Percentiles rank a stretch among this genome's conserved stretches.
These are phyloP conservation scores for Aleurites moluccanus DNA, from an alignment of 441 rosid genomes.

Conservation along the genomic window DNA sequence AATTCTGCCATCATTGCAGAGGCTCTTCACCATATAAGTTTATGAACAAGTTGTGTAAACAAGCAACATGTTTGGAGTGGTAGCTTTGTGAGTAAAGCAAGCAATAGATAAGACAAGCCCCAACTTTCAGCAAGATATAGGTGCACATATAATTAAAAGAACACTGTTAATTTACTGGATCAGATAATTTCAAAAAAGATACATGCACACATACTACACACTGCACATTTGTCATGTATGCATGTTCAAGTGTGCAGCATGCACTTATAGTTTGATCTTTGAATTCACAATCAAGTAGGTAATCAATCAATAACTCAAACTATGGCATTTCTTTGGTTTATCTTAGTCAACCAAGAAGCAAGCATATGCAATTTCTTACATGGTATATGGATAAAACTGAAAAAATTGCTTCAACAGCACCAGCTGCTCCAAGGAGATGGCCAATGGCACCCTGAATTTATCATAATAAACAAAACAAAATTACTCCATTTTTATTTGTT, in stretches of 20 bases:
- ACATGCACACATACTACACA: neutral
- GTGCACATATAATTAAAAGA: neutral
- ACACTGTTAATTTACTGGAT: neutral
- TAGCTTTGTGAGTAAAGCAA: neutral
- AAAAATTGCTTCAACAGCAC: slow-evolving; percentile 91
- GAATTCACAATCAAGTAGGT: neutral
- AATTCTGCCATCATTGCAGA: slow-evolving; percentile 11
- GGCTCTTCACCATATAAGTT: neutral
- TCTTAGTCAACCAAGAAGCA: slow-evolving; percentile 8
- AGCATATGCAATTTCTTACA: slow-evolving; percentile 39
- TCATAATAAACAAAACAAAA: neutral
- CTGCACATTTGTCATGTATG: neutral
- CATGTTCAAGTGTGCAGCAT: neutral
- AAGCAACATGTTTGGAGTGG: neutral
- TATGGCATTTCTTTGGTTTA: slow-evolving; percentile 3
- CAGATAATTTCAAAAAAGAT: neutral
- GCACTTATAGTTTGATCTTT: neutral
- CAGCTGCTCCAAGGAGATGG: slow-evolving; percentile 98
- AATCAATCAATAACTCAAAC: neutral
- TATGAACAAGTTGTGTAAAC: neutral
- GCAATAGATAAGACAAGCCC: neutral
- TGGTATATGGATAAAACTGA: slow-evolving; percentile 66
- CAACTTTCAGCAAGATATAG: neutral
- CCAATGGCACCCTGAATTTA: slow-evolving; percentile 79
- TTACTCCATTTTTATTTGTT: neutral